Evolutionary conservation across 2,329 filamentous ascomycete species (phyloP).

Genomic region (Exophiala mesophila): DNA sequence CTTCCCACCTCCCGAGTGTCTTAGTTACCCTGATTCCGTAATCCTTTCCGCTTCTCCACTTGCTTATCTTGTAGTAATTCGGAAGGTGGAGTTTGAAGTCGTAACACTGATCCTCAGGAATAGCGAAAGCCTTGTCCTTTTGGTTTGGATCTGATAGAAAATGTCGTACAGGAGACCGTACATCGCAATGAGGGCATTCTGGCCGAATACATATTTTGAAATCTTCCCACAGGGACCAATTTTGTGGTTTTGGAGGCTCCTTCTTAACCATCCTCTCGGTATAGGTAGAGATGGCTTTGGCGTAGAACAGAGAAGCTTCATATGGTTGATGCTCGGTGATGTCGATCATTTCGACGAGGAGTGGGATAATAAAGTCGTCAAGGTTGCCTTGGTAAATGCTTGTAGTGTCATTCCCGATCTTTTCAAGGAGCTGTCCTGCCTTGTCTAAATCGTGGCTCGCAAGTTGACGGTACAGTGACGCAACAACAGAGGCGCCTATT

Average conservation of each 20-base stretch:
- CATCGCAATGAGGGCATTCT: conserved; percentile 6
- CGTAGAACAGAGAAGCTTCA: neutral
- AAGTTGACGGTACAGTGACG: conserved; percentile 4
- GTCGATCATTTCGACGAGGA: conserved; percentile 4
- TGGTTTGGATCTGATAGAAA: conserved; percentile 6
- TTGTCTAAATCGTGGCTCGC: conserved; percentile 1
- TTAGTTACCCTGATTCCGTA: conserved; percentile 1
- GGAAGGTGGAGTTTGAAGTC: neutral
- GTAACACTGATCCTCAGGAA: conserved; percentile 2
- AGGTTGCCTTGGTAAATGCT: neutral
- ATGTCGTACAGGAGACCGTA: conserved; percentile 3
- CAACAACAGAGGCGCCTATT: conserved; percentile 1
- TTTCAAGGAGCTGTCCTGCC: conserved; percentile 1
- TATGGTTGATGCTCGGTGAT: conserved; percentile 3
- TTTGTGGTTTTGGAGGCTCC: conserved; percentile 1
- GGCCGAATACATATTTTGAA: neutral
- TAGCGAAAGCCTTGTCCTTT: conserved; percentile 3
- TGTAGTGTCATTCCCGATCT: conserved; percentile 3
- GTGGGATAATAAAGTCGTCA: conserved; percentile 5
- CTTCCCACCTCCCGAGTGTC: conserved; percentile 1
- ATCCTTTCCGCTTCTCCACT: neutral
- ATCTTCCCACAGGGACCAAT: conserved; percentile 5
- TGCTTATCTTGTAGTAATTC: neutral
- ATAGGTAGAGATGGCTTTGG: conserved; percentile 2
- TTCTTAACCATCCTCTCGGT: conserved; percentile 5